phyloP scores from a whole-genome alignment of 179 eudicot genomes.

The Camellia oleifera region DNA sequence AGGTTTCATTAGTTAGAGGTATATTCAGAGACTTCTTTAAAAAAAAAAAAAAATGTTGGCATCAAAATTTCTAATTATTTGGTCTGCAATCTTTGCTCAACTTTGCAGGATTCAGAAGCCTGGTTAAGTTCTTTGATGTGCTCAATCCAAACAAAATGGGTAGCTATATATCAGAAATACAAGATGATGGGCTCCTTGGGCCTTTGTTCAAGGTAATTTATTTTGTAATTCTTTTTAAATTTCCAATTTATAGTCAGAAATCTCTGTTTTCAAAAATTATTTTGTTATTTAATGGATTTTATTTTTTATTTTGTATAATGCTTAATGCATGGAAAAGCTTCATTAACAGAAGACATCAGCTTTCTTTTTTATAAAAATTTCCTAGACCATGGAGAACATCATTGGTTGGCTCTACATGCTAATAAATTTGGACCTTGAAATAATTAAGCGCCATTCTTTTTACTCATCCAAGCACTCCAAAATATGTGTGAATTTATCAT shows the following conservation, averaged over 20 bases:
- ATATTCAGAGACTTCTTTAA: neutral
- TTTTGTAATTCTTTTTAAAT: neutral
- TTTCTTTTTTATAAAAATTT: neutral
- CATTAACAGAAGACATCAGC: neutral
- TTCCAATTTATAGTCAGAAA: neutral
- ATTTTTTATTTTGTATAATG: neutral
- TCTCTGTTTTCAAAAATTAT: neutral
- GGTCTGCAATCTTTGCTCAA: neutral
- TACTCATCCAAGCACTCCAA: neutral
- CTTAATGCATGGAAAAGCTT: neutral
- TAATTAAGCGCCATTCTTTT: neutral
- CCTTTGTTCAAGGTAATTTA: slow-evolving; percentile 58
- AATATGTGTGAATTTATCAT: neutral
- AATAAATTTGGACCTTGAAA: neutral
- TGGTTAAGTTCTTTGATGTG: slow-evolving; percentile 40
- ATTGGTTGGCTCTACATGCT: neutral
- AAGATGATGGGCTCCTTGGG: slow-evolving; percentile 49
- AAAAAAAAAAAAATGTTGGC: neutral
- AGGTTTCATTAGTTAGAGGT: neutral
- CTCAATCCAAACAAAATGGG: slow-evolving; percentile 30
- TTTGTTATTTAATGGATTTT: neutral
- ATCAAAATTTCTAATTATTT: neutral
- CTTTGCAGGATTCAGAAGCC: slow-evolving; percentile 50
- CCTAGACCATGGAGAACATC: neutral
- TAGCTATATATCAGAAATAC: slow-evolving; percentile 44